These are phyloP conservation scores for Exophiala lecanii-corni DNA, from an alignment of 2,329 filamentous ascomycete species.

Conservation along the genomic window DNA sequence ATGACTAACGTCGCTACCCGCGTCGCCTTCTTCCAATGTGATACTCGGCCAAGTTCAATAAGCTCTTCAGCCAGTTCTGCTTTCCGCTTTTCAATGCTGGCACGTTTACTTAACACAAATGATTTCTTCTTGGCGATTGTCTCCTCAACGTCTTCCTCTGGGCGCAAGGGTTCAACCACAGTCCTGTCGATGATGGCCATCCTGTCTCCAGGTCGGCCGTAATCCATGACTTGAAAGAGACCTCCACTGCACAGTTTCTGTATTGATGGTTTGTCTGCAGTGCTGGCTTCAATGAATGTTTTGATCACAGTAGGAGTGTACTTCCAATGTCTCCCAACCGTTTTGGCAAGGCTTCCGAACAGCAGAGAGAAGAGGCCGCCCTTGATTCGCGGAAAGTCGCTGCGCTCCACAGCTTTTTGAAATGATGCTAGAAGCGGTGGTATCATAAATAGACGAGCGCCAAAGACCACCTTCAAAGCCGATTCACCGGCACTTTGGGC, in stretches of 20 bases:
- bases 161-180: conserved; percentile 67
- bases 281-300: conserved; percentile 82
- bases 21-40: conserved; percentile 95
- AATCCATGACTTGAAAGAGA: conserved; percentile 83
- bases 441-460: conserved; percentile 81
- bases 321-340: conserved; percentile 86
- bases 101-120: conserved; percentile 69
- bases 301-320: conserved; percentile 87
- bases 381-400: conserved; percentile 88
- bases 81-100: conserved; percentile 79
- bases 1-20: conserved; percentile 86
- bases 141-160: conserved; percentile 58
- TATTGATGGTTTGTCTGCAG: conserved; percentile 89
- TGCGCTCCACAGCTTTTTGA: conserved; percentile 69
- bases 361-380: conserved; percentile 87
- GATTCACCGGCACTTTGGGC: conserved; percentile 91
- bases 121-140: conserved; percentile 63
- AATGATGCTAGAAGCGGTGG: conserved; percentile 78
- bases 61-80: conserved; percentile 74
- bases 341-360: conserved; percentile 83
- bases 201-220: conserved; percentile 80
- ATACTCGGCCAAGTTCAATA: conserved; percentile 67
- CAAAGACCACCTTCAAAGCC: conserved; percentile 84
- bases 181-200: conserved; percentile 76
- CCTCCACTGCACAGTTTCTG: conserved; percentile 80